Evolutionary conservation across 2,329 filamentous ascomycete species (phyloP).

Genomic region (Nakataea oryzae): DNA sequence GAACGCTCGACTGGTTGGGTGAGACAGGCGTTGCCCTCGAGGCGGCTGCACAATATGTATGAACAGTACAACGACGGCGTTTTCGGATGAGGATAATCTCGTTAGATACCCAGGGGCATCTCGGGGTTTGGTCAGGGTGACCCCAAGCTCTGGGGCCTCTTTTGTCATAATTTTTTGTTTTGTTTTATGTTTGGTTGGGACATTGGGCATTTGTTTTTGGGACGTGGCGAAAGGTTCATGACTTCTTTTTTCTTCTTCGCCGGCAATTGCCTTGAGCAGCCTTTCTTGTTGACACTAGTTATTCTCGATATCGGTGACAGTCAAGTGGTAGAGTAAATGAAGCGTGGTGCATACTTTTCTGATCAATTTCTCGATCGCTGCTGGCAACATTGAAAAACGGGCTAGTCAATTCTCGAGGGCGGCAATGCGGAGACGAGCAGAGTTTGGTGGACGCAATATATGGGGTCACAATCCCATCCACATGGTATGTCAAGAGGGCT

Average conservation of each 20-base stretch:
- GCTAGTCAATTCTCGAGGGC: not conserved
- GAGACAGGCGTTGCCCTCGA: constrained; percentile 10
- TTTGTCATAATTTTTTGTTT: constrained; percentile 7
- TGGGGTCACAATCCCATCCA: no score
- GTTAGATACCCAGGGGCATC: constrained; percentile 13
- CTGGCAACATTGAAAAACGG: not conserved
- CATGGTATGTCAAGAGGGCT: not conserved
- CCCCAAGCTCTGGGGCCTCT: constrained; percentile 2
- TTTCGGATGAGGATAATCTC: constrained; percentile 8
- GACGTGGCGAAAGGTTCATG: not conserved
- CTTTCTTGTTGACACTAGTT: constrained; percentile 2
- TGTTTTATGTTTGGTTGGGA: constrained; percentile 1
- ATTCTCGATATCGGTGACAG: constrained; percentile 1
- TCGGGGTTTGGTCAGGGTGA: not conserved
- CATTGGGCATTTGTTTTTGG: not conserved
- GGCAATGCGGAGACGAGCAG: not conserved
- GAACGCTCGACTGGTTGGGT: constrained; percentile 12
- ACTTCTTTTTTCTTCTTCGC: not conserved
- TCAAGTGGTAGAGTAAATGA: not conserved
- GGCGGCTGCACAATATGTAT: constrained; percentile 7
- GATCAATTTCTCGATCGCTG: not conserved
- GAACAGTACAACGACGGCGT: constrained; percentile 4
- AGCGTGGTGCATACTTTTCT: not conserved
- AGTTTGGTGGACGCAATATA: no score
- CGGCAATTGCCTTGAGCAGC: not conserved